Base-by-base conservation (phyloP, 345 rosid genomes). In the Gossypium raimondii region DNA sequence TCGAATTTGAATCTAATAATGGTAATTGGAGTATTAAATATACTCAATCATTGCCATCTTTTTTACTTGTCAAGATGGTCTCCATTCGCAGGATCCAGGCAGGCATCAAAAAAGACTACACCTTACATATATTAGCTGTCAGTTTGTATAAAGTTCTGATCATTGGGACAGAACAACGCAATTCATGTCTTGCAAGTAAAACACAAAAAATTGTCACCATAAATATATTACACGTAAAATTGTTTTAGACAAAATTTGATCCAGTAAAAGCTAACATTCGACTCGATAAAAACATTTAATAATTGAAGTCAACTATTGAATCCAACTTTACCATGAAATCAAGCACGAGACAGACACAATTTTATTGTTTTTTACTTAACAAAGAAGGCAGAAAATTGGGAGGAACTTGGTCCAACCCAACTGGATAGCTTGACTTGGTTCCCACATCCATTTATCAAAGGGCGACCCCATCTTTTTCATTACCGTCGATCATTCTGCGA, bases 341-440 rank as follows among this genome's bases (percentile, higher is more conserved):
- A 55, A n/a, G 24, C 51, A 27, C n/a, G 4, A 9, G 24, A n/a
- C 14, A 1, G 16, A 3, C 63, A 11, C 11, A 59, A 59, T 3
- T 25, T 34, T 34, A 34, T 13, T 55, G 2, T 29, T 7, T 61
- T 61, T 61, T 61, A 4, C 25, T 64, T 64, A 38, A 64, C 68
- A 64, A 9, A n/a, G 50, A 41, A 64, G 24, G 48, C 68, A 38
- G 50, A 64, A 34, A 63, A 60, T 60, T 12, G 43, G 68, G 18
- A 22, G 72, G 72, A 48, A 14, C 29, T 41, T 1, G 20, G 43
- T 22, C 57, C 72, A 68, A 68, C 44, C 72, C 63, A 48, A 50
- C 14, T 24, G 72, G 43, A 8, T 43, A 47, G 41, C 72, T 67
- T 47, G 58, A 16, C 72, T 68, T 67, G 43, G 72, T 67, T 67